Evolutionary conservation across 352 stramenopile genomes (phyloP).

Genomic region (Pythium biforme): DNA sequence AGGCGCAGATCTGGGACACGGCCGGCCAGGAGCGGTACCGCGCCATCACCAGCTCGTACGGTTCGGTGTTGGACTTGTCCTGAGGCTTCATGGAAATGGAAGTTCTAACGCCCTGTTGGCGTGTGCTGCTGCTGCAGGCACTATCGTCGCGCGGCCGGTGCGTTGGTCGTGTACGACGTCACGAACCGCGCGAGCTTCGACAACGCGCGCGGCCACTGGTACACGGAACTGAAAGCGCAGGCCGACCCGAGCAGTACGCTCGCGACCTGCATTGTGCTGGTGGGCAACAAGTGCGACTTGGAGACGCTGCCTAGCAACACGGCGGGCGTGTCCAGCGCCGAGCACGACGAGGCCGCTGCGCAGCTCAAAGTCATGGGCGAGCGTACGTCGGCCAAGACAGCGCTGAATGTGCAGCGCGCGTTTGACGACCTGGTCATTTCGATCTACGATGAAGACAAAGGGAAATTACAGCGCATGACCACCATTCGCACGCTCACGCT

Average conservation of each 20-base stretch:
- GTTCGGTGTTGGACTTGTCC: background rate
- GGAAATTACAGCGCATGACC: constrained; percentile 39
- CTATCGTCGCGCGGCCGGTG: constrained; percentile 69
- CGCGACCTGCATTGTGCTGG: constrained; percentile 65
- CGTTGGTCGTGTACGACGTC: constrained; percentile 78
- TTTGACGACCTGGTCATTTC: constrained; percentile 75
- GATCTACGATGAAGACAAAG: constrained; percentile 67
- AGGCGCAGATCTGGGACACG: constrained; percentile 85
- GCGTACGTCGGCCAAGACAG: constrained; percentile 70
- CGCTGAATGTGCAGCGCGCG: constrained; percentile 54
- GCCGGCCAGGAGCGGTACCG: constrained; percentile 77
- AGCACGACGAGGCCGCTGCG: constrained; percentile 42
- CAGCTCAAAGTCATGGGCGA: constrained; percentile 47
- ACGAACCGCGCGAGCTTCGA: constrained; percentile 60
- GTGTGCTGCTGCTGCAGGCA: constrained; percentile 33
- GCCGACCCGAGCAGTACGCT: constrained; percentile 63
- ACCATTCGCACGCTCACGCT: constrained; percentile 38
- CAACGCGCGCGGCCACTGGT: constrained; percentile 69
- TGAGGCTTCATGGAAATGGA: too few species aligned
- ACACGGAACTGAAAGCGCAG: constrained; percentile 71
- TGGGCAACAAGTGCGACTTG: constrained; percentile 82
- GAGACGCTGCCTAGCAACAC: background rate
- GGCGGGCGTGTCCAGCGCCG: constrained; percentile 33
- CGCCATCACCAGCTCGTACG: constrained; percentile 82
- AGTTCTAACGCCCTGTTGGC: too few species aligned